phyloP scores from a whole-genome alignment of 768 basidiomycete genomes.

The Cubamyces sp. region DNA sequence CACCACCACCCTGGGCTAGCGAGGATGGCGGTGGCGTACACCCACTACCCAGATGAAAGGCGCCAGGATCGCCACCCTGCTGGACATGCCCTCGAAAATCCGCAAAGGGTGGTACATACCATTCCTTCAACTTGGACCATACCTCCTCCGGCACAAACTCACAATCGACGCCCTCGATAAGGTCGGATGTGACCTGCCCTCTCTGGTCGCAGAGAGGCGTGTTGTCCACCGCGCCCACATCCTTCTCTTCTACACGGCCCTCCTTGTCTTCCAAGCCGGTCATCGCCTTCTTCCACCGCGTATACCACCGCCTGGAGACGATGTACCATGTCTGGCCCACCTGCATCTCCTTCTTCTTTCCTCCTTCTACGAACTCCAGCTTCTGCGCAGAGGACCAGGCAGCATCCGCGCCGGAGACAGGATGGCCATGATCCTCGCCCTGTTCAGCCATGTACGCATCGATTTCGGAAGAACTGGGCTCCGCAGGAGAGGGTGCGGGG shows the following conservation, averaged over 20 bases:
- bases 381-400: conserved; percentile 46
- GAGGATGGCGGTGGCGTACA: neutral
- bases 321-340: conserved; percentile 81
- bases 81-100: neutral
- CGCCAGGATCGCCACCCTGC: neutral
- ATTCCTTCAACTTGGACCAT: conserved; percentile 69
- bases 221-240: conserved; percentile 81
- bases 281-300: conserved; percentile 75
- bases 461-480: conserved; percentile 50
- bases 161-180: conserved; percentile 68
- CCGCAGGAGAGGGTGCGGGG: conserved; percentile 32
- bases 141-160: conserved; percentile 75
- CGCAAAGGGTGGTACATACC: conserved; percentile 51
- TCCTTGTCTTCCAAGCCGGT: conserved; percentile 71
- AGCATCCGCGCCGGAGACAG: conserved; percentile 29
- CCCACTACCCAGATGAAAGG: neutral
- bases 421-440: conserved; percentile 31
- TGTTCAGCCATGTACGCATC: conserved; percentile 51
- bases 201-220: conserved; percentile 49
- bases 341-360: conserved; percentile 53
- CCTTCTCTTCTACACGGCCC: conserved; percentile 59
- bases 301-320: conserved; percentile 72
- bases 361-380: conserved; percentile 51
- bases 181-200: conserved; percentile 47
- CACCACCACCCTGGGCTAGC: neutral